Evolutionary conservation across 441 rosid genomes (phyloP).

Genomic region (Raphanus hybrid): DNA sequence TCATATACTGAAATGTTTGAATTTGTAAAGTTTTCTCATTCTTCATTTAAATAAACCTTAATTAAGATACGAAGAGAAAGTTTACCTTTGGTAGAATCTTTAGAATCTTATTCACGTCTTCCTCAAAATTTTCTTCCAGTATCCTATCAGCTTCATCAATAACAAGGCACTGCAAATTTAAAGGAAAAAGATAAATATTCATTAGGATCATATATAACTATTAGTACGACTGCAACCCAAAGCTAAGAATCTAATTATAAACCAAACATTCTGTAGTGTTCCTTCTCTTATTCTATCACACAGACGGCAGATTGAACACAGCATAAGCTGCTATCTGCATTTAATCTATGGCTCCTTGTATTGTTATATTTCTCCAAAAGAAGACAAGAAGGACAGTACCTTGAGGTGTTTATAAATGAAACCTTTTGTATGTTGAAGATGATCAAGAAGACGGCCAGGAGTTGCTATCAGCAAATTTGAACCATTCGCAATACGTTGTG

Average conservation of each 20-base stretch:
- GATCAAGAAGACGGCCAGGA: constrained; percentile 97
- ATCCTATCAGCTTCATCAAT: constrained; percentile 98
- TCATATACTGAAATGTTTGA: background rate
- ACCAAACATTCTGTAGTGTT: background rate
- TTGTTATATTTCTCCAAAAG: background rate
- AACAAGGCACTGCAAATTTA: constrained; percentile 71
- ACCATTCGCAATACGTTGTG: constrained; percentile 81
- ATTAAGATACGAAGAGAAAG: constrained; percentile 4
- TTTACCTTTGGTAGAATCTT: constrained; percentile 89
- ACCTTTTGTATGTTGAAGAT: constrained; percentile 91
- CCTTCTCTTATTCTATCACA: background rate
- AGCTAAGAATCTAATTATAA: background rate
- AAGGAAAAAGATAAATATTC: constrained; percentile 12
- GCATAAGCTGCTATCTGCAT: constrained; percentile 2
- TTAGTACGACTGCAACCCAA: background rate
- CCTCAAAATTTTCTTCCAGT: constrained; percentile 96
- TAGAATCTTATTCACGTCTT: constrained; percentile 93
- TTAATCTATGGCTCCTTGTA: constrained; percentile 6
- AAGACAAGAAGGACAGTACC: constrained; percentile 47
- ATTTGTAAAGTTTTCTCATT: constrained; percentile 17
- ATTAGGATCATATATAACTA: constrained; percentile 1
- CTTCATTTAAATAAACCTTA: background rate
- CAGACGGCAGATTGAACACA: background rate
- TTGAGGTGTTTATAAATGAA: constrained; percentile 83
- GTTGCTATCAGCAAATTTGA: constrained; percentile 92